phyloP scores from a whole-genome alignment of 2,329 filamentous ascomycete genomes.

The Laburnicola sp. region DNA sequence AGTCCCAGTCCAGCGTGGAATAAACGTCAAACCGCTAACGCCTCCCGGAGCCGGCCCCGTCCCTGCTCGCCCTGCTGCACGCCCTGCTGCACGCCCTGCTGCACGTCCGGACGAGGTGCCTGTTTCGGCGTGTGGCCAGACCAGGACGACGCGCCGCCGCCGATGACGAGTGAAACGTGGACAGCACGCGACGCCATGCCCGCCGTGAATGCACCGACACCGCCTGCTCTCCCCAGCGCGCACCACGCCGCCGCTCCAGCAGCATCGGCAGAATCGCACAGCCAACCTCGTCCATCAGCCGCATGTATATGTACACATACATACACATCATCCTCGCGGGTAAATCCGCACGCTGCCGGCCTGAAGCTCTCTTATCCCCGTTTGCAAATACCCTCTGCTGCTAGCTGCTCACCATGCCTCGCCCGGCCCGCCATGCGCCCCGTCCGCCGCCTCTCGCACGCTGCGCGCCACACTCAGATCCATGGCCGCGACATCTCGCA shows the following conservation, averaged over 20 bases:
- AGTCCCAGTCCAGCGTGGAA: slow-evolving; percentile 34
- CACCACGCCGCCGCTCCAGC: slow-evolving; percentile 16
- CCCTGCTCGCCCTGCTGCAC: slow-evolving; percentile 33
- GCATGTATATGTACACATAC: slow-evolving; percentile 32
- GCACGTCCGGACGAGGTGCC: slow-evolving; percentile 34
- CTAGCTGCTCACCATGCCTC: slow-evolving; percentile 6
- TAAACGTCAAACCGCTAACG: slow-evolving; percentile 46
- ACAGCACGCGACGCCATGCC: no score
- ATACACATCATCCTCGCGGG: no score
- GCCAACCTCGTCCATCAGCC: no score
- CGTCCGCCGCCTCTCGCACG: slow-evolving; percentile 18
- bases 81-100: no score
- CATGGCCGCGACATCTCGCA: slow-evolving; percentile 24
- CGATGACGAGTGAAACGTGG: no score
- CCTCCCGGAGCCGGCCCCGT: slow-evolving; percentile 35
- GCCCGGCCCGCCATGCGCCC: slow-evolving; percentile 3
- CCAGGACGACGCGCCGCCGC: no score
- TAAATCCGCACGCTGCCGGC: slow-evolving; percentile 19
- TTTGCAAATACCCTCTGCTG: slow-evolving; percentile 17
- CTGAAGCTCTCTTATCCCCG: slow-evolving; percentile 12
- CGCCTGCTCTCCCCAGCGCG: slow-evolving; percentile 41
- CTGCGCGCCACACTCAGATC: slow-evolving; percentile 31
- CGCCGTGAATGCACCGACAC: slow-evolving; percentile 39
- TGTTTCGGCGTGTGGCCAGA: no score
- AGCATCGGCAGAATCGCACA: no score